Percentiles rank a stretch among this genome's conserved stretches.
These are phyloP conservation scores for Oryza punctata DNA, from an alignment of 176 grass and related monocot genomes.

Conservation along the genomic window DNA sequence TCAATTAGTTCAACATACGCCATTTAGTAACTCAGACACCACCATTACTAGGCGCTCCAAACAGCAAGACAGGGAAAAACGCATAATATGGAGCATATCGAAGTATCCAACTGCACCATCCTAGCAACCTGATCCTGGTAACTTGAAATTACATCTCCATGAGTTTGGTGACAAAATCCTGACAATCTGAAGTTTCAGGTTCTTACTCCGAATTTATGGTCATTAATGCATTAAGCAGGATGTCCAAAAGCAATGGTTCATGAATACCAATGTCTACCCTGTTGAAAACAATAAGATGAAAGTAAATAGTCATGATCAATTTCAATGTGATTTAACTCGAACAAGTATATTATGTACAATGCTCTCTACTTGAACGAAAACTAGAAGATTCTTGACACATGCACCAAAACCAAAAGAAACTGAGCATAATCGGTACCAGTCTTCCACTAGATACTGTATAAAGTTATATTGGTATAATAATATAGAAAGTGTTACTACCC, in stretches of 20 bases:
- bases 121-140: conserved; percentile 17
- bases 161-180: conserved; percentile 2
- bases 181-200: conserved; percentile 34
- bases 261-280: conserved; percentile 95
- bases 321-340: conserved; percentile 28
- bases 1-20: conserved; percentile 15
- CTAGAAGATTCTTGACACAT: conserved; percentile 14
- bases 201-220: conserved; percentile 90
- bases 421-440: conserved; percentile 9
- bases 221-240: conserved; percentile 75
- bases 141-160: conserved; percentile 25
- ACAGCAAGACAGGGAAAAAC: conserved; percentile 26
- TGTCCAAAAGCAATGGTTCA: conserved; percentile 84
- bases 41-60: not conserved
- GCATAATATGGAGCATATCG: conserved; percentile 1
- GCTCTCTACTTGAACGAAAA: conserved; percentile 10
- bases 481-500: not conserved
- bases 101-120: conserved; percentile 26
- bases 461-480: not conserved
- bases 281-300: conserved; percentile 48
- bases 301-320: conserved; percentile 16
- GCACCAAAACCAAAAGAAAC: not conserved
- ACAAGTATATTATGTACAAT: conserved; percentile 24
- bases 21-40: not conserved
- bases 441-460: conserved; percentile 15